These are phyloP conservation scores for Alternaria conjuncta DNA, from an alignment of 2,329 filamentous ascomycete species.

Conservation along the genomic window DNA sequence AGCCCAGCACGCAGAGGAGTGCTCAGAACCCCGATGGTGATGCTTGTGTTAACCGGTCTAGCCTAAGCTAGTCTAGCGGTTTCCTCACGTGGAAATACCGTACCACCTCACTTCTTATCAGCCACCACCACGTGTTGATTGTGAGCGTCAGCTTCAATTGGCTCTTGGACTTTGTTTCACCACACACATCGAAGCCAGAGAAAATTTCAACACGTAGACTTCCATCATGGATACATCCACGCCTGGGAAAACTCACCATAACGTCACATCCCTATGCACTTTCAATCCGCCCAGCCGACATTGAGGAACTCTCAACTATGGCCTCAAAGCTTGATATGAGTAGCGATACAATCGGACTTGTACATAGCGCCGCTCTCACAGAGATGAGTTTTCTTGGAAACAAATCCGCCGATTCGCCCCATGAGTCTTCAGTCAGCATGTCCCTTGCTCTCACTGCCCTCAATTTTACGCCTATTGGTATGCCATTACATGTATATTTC, in stretches of 20 bases:
- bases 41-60: not conserved
- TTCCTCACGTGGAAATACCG: not conserved
- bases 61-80: not conserved
- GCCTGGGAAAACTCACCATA: not conserved
- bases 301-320: not conserved
- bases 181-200: not conserved
- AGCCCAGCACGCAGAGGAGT: not conserved
- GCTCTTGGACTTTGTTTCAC: not conserved
- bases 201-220: not conserved
- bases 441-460: not conserved
- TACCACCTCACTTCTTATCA: not conserved
- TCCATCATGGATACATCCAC: not conserved
- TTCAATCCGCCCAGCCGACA: not conserved
- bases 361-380: not conserved
- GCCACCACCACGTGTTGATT: not conserved
- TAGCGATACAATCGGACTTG: not conserved
- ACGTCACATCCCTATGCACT: not conserved
- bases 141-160: not conserved
- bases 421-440: not conserved
- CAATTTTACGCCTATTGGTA: not conserved
- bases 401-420: not conserved
- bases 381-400: not conserved
- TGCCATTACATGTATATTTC: not conserved
- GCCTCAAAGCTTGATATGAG: not conserved
- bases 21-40: not conserved